Evolutionary conservation across 2,329 filamentous ascomycete species (phyloP).

Genomic region (Immersiporthe knoxdaviesiana): DNA sequence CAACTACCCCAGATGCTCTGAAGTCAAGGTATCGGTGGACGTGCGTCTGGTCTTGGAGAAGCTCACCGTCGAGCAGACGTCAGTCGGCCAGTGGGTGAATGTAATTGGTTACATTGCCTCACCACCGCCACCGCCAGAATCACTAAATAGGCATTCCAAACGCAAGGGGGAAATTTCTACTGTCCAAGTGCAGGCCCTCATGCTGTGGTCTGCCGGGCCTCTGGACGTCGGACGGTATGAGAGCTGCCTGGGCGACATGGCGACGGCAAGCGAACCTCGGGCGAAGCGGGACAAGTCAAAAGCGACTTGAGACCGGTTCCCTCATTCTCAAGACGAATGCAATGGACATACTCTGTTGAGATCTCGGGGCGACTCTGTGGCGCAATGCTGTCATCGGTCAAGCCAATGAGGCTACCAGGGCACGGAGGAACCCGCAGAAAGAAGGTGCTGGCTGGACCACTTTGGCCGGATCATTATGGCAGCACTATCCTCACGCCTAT

Average conservation of each 20-base stretch:
- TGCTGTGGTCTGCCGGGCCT: constrained; percentile 77
- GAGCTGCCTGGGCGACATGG: constrained; percentile 49
- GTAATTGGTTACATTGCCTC: constrained; percentile 76
- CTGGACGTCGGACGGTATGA: constrained; percentile 76
- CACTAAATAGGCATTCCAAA: constrained; percentile 15
- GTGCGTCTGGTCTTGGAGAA: constrained; percentile 71
- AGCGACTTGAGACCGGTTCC: background rate
- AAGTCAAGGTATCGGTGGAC: constrained; percentile 64
- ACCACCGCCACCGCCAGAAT: constrained; percentile 29
- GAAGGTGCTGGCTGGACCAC: background rate
- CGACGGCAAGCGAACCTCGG: background rate
- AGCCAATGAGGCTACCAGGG: background rate
- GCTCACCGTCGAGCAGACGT: constrained; percentile 64
- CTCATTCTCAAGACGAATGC: background rate
- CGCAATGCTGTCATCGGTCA: background rate
- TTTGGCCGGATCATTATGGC: background rate
- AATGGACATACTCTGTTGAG: background rate
- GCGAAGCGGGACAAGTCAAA: background rate
- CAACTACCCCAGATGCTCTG: constrained; percentile 55
- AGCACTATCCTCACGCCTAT: background rate
- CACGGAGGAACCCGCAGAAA: background rate
- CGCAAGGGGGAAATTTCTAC: constrained; percentile 23
- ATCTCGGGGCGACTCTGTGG: background rate
- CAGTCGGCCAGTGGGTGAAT: constrained; percentile 85
- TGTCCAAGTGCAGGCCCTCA: constrained; percentile 69